Evolutionary conservation across 2,329 filamentous ascomycete species (phyloP), one percentile per base, ranked within the genome.

Genomic region (Polytolypa hystricis): DNA sequence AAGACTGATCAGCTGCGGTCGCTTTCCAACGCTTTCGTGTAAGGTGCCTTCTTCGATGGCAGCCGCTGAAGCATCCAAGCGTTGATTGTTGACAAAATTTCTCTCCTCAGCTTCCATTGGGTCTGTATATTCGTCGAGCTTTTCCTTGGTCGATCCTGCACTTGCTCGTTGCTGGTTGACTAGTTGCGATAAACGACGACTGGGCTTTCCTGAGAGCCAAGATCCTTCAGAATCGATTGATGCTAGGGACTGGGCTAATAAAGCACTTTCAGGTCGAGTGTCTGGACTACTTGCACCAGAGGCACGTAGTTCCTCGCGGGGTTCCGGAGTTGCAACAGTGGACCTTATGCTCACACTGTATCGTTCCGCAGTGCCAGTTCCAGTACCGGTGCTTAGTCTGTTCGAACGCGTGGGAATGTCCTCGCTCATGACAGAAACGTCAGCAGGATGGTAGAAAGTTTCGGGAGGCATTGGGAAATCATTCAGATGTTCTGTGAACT

Each of bases 181-280:
- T 14, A 41, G 50, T 30, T 61, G 56, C 50, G 53, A 75, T 57
- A 53, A 67, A 55, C 38, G 66, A 52, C 45, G 67, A 66, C 68
- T 57, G 43, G 71, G 67, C 39, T 79, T 78, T 11, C 89, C 86
- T 3, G 86, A 91, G 30, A 98, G 77, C 91, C 91, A 98, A 0
- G 87, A 95, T 4, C 75, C 91, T 63, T 98, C 91, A 0, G 87
- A 95, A 53, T 95, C 91, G 41, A 96, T 84, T 0, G 87, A 95
- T 2, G 86, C 91, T 12, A 96, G 70, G 0, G 89, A 96, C 57
- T 87, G 81, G 19, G 86, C 84, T 53, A 86, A 47, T 21, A 63
- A 60, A 14, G 61, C 55, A 30, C 62, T 65, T 44, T 72, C 50
- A 35, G 55, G 47, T 35, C 56, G 23, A 64, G 70, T 47, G 70